Percentiles rank a stretch among this genome's conserved stretches.
Evolutionary conservation across 2,329 filamentous ascomycete genomes (phyloP).

Genomic region (Nemania serpens): DNA sequence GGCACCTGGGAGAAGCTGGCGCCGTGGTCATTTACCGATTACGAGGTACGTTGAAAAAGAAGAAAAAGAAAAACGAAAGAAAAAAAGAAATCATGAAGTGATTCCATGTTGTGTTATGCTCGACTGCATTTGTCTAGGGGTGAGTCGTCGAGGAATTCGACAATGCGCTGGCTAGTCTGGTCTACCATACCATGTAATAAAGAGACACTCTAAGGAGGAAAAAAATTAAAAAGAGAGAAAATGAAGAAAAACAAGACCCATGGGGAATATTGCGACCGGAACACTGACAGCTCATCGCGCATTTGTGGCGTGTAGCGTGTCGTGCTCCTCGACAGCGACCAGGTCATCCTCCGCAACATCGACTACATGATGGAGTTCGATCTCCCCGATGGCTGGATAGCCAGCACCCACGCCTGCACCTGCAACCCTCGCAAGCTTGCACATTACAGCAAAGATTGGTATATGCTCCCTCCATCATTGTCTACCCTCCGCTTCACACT

Average conservation of each 20-base stretch:
- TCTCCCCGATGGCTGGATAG: constrained; percentile 40
- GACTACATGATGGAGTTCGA: constrained; percentile 42
- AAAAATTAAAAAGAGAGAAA: neutral
- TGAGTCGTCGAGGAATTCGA: neutral
- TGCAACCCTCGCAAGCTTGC: constrained; percentile 41
- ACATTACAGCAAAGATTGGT: constrained; percentile 42
- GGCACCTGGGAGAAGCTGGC: constrained; percentile 45
- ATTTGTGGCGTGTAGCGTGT: constrained; percentile 34
- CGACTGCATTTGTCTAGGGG: too few species aligned
- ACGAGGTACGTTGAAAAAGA: constrained; percentile 35
- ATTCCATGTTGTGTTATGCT: too few species aligned
- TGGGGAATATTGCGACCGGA: neutral
- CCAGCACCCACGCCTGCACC: constrained; percentile 42
- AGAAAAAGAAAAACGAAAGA: neutral
- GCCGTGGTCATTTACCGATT: constrained; percentile 41
- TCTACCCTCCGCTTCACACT: neutral
- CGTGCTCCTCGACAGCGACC: constrained; percentile 42
- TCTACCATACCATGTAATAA: neutral
- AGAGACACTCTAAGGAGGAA: too few species aligned
- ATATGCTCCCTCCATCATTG: neutral
- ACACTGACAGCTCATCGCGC: constrained; percentile 16
- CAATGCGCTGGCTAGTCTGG: constrained; percentile 1
- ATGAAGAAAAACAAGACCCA: neutral
- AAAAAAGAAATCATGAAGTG: too few species aligned
- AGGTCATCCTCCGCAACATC: constrained; percentile 41